Percentiles rank a stretch among this genome's conserved stretches.
phyloP scores from a whole-genome alignment of 73 alveolate species.

The Diophrys sp. region DNA sequence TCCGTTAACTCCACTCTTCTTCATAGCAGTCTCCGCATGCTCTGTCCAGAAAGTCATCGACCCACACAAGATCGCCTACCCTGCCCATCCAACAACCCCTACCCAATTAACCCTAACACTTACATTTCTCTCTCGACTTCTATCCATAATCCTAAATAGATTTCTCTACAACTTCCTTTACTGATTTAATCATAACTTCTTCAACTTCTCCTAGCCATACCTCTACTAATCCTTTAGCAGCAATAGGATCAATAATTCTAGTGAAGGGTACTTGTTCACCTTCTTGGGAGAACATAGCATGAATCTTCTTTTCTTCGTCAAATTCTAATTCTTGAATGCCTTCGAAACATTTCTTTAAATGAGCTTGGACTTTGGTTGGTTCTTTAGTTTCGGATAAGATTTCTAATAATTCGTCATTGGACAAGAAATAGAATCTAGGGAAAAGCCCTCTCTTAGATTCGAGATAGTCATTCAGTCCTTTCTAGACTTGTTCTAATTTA shows the following conservation, averaged over 20 bases:
- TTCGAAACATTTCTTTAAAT: conserved; percentile 98
- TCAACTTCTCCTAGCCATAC: conserved; percentile 98
- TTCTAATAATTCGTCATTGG: conserved; percentile 97
- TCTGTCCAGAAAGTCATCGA: conserved; percentile 79
- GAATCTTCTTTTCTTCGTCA: conserved; percentile 94
- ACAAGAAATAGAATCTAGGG: conserved; percentile 99
- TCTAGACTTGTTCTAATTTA: conserved; percentile 98
- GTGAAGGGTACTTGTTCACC: conserved; percentile 91
- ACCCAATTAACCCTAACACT: conserved; percentile 59
- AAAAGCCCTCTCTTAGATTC: conserved; percentile 99
- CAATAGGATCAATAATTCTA: conserved; percentile 96
- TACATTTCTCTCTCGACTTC: conserved; percentile 78
- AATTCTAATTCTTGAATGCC: conserved; percentile 98
- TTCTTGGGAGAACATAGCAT: conserved; percentile 81
- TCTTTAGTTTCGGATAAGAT: conserved; percentile 97
- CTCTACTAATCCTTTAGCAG: conserved; percentile 99
- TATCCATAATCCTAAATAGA: too few relatives aligned
- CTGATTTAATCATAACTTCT: conserved; percentile 94
- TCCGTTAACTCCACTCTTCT: conserved; percentile 78
- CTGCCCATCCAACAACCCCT: conserved; percentile 90
- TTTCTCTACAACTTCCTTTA: conserved; percentile 84
- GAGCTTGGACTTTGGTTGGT: conserved; percentile 92
- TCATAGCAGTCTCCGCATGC: conserved; percentile 65
- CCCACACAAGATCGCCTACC: conserved; percentile 89
- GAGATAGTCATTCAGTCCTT: conserved; percentile 97